Evolutionary conservation across 192 early-diverging fungal genomes (phyloP), one percentile per base, ranked within the genome.

Genomic region (Entomortierella parvispora): DNA sequence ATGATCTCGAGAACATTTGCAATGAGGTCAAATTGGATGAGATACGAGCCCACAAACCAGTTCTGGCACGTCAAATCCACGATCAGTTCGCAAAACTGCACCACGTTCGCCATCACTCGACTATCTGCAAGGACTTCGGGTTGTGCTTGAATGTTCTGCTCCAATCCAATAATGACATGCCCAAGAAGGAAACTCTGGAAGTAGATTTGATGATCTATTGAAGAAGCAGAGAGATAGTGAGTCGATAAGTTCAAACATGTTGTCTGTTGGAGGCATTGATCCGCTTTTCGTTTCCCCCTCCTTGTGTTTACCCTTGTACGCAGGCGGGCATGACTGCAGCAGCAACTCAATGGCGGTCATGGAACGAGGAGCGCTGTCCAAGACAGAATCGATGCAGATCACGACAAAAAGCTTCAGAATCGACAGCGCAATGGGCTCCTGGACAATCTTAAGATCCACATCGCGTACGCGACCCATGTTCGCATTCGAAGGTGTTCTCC

Each of bases 391-490:
- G 37, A 88, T 75, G 17, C 80, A 72, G 10, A 89, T 82, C 18
- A 67, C 68, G 20, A 90, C 83, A 49, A 91, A 67, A n/a, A 88
- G 71, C 58, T 89, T 82, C 7, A 90, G 28, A 31, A 87, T 44
- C 10, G 81, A 75, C 53, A 84, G 58, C 4, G 83, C 57, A 42
- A 79, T 82, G 15, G 79, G 61, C 2, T 79, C 74, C 51, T 68
- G 65, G 5, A 77, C 74, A 68, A 68, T 59, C 61, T 68, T 77
- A 14, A 77, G 58, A 52, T 77, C 74, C 11, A 77, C 66, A 47
- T 77, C 74, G 6, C 66, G 45, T 5, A 77, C 74, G 4, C 74
- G 60, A 5, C 66, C 61, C 22, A 68, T 58, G 29, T 61, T 77
- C 22, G 47, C 48, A 11, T 22, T 68, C 12, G 74, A 77, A 7